Percentiles rank a stretch among this genome's conserved stretches.
Conservation (phyloP, 176 grass and related monocot species). For the Pontederia paniculata region DNA sequence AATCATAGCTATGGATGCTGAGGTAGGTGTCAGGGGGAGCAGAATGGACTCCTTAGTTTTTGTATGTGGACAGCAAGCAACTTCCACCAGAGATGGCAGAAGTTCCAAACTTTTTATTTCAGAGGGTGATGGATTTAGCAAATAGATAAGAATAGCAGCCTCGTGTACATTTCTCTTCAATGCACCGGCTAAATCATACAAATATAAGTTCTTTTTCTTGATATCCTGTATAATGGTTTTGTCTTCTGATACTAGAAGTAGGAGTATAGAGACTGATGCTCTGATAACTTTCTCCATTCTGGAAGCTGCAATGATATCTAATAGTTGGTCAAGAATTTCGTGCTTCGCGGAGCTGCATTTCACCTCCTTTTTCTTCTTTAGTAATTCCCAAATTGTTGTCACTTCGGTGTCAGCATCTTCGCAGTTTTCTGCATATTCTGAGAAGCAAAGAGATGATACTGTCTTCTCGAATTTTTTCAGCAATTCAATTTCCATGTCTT, state of each 20-base stretch:
- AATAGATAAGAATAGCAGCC: constrained; percentile 87
- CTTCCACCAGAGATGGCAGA: constrained; percentile 66
- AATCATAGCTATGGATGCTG: constrained; percentile 94
- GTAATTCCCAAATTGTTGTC: constrained; percentile 68
- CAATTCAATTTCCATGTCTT: constrained; percentile 56
- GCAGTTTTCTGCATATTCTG: constrained; percentile 36
- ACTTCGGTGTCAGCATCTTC: constrained; percentile 63
- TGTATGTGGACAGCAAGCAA: constrained; percentile 57
- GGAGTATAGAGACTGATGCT: constrained; percentile 56
- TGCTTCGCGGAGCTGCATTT: constrained; percentile 44
- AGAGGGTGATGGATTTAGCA: constrained; percentile 79
- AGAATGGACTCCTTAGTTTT: constrained; percentile 29
- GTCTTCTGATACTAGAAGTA: constrained; percentile 92
- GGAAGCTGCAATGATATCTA: constrained; percentile 65
- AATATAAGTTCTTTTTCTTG: constrained; percentile 65
- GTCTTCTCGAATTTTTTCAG: constrained; percentile 75
- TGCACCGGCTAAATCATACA: constrained; percentile 66
- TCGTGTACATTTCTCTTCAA: constrained; percentile 88
- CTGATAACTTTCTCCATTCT: constrained; percentile 77
- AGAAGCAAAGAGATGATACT: constrained; percentile 48
- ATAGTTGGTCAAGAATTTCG: constrained; percentile 77
- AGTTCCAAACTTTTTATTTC: constrained; percentile 79
- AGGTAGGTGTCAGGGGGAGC: constrained; percentile 76
- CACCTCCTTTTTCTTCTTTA: constrained; percentile 46
- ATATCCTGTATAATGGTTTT: constrained; percentile 83